phyloP scores from a whole-genome alignment of 805 yeast genomes.

The Schwanniomyces occidentalis region DNA sequence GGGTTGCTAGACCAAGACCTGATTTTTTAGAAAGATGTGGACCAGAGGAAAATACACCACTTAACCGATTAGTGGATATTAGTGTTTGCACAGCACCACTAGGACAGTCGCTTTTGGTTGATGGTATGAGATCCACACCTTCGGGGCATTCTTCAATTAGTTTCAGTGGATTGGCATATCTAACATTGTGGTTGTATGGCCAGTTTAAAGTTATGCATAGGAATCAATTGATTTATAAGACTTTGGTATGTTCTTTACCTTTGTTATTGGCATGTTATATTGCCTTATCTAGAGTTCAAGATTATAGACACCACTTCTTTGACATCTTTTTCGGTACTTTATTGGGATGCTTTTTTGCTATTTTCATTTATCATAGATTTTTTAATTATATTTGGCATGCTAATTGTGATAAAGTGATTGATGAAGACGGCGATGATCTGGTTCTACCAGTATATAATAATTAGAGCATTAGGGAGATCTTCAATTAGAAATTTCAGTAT shows the following conservation, averaged over 20 bases:
- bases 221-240: conserved; percentile 20
- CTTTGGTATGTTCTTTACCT: conserved; percentile 21
- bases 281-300: conserved; percentile 36
- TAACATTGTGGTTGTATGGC: conserved; percentile 50
- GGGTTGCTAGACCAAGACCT: conserved; percentile 35
- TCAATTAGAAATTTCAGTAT: too few relatives aligned
- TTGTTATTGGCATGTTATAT: conserved; percentile 29
- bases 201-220: conserved; percentile 28
- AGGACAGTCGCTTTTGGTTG: conserved; percentile 33
- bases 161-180: conserved; percentile 50
- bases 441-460: conserved; percentile 12
- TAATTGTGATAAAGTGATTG: conserved; percentile 10
- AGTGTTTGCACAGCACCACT: conserved; percentile 34
- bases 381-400: conserved; percentile 17
- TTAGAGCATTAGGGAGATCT: too few relatives aligned
- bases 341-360: conserved; percentile 30
- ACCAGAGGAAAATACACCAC: conserved; percentile 25
- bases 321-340: conserved; percentile 34
- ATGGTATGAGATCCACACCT: conserved; percentile 59
- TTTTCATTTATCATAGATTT: conserved; percentile 27
- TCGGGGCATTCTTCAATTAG: conserved; percentile 58
- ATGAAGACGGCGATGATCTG: conserved; percentile 8
- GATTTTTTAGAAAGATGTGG: conserved; percentile 36
- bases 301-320: conserved; percentile 37
- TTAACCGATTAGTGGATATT: conserved; percentile 23